phyloP scores from a whole-genome alignment of 164 flowering plant genomes.

The Chloranthus sessilifolius region DNA sequence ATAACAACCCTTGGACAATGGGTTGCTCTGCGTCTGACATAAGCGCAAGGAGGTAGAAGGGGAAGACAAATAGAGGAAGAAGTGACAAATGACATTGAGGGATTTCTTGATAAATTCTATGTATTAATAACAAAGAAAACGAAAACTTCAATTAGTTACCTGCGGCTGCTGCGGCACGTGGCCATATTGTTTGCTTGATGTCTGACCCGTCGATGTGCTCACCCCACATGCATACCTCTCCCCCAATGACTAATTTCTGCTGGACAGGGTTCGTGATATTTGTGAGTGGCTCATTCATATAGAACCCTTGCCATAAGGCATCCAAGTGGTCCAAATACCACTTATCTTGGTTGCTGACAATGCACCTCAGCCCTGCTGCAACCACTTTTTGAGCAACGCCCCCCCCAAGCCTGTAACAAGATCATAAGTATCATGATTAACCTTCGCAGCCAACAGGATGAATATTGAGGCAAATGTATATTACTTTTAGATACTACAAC shows the following conservation, averaged over 20 bases:
- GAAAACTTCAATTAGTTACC: constrained; percentile 32
- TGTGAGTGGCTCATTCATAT: constrained; percentile 64
- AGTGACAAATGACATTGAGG: no score
- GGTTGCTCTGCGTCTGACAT: no score
- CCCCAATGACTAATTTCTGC: constrained; percentile 65
- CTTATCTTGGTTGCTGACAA: constrained; percentile 82
- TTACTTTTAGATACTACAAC: no score
- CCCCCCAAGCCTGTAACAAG: constrained; percentile 64
- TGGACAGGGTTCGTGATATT: constrained; percentile 51
- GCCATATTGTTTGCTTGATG: constrained; percentile 87
- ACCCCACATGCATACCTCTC: constrained; percentile 95
- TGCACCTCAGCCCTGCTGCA: constrained; percentile 72
- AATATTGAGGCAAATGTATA: no score
- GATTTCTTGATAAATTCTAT: neutral
- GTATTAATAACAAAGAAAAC: neutral
- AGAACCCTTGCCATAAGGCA: constrained; percentile 57
- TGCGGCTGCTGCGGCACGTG: constrained; percentile 96
- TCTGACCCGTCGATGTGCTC: constrained; percentile 70
- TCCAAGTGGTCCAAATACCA: constrained; percentile 87
- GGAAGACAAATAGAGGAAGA: no score
- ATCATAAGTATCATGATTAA: neutral
- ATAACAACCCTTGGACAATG: no score
- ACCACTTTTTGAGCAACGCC: constrained; percentile 63
- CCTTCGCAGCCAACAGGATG: no score
- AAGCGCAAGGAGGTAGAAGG: no score